Percentiles rank a stretch among this genome's conserved stretches.
phyloP scores from a whole-genome alignment of 1,284 basidiomycete species.

The Takashimella koratensis region DNA sequence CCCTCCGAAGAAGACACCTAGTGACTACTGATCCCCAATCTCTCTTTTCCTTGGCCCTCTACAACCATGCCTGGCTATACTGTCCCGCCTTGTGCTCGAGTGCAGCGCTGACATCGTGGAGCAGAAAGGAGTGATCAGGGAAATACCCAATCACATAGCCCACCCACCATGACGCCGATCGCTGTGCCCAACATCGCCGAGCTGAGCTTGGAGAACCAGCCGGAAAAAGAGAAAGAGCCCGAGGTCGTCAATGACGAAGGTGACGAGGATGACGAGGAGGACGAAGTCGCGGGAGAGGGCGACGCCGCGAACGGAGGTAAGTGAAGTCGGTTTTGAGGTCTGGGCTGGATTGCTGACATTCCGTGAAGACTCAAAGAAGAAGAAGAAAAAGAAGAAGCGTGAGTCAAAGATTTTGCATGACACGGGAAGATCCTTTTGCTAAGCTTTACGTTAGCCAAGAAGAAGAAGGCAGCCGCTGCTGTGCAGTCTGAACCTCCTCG shows the following conservation, averaged over 20 bases:
- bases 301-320: constrained; percentile 30
- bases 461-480: constrained; percentile 57
- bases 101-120: too few species aligned
- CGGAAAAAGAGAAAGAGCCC: constrained; percentile 19
- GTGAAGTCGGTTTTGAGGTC: constrained; percentile 6
- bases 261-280: constrained; percentile 33
- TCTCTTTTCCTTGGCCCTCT: neutral
- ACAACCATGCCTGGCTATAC: too few species aligned
- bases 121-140: too few species aligned
- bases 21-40: neutral
- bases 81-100: too few species aligned
- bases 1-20: constrained; percentile 29
- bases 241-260: constrained; percentile 14
- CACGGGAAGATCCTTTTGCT: neutral
- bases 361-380: constrained; percentile 58
- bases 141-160: too few species aligned
- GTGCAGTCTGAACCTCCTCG: constrained; percentile 91
- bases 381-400: constrained; percentile 89
- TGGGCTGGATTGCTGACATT: neutral
- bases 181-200: constrained; percentile 30
- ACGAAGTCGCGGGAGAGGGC: constrained; percentile 41
- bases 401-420: constrained; percentile 7
- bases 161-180: constrained; percentile 27
- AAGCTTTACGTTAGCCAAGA: constrained; percentile 55
- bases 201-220: constrained; percentile 28